phyloP scores from a whole-genome alignment of 495 filamentous ascomycete genomes.

The Xylaria curta region DNA sequence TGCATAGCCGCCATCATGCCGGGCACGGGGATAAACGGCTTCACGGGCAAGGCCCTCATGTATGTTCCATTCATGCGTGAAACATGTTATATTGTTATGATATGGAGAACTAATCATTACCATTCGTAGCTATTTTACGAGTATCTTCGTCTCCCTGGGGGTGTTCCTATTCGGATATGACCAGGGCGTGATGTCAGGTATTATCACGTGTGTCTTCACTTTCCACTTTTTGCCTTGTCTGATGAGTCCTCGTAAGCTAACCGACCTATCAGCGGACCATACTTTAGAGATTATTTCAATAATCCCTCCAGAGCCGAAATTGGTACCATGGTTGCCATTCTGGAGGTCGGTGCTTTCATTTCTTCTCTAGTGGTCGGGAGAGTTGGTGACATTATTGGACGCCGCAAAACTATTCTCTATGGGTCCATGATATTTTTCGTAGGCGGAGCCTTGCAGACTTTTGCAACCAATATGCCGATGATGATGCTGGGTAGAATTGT shows the following conservation, averaged over 20 bases:
- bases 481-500: slow-evolving; percentile 92
- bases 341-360: slow-evolving; percentile 92
- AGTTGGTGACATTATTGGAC: slow-evolving; percentile 90
- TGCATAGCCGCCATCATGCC: slow-evolving; percentile 84
- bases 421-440: slow-evolving; percentile 91
- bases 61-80: slow-evolving; percentile 54
- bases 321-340: slow-evolving; percentile 94
- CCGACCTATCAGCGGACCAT: slow-evolving; percentile 65
- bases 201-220: slow-evolving; percentile 82
- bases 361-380: slow-evolving; percentile 88
- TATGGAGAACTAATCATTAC: slow-evolving; percentile 48
- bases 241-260: slow-evolving; percentile 30
- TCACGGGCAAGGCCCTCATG: slow-evolving; percentile 95
- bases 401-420: slow-evolving; percentile 89
- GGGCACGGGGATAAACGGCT: slow-evolving; percentile 80
- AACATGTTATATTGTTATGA: neutral
- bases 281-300: slow-evolving; percentile 91
- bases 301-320: slow-evolving; percentile 83
- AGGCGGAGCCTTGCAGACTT: slow-evolving; percentile 84
- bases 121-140: slow-evolving; percentile 84
- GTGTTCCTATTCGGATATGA: slow-evolving; percentile 99
- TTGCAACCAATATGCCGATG: slow-evolving; percentile 82
- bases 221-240: slow-evolving; percentile 24
- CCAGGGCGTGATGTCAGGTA: slow-evolving; percentile 98
- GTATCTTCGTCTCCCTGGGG: slow-evolving; percentile 95